A percentile compares a stretch with the other conserved stretches of the same genome.
Evolutionary conservation across 2,329 filamentous ascomycete genomes (phyloP).

Genomic region (Leptographium radiaticola): DNA sequence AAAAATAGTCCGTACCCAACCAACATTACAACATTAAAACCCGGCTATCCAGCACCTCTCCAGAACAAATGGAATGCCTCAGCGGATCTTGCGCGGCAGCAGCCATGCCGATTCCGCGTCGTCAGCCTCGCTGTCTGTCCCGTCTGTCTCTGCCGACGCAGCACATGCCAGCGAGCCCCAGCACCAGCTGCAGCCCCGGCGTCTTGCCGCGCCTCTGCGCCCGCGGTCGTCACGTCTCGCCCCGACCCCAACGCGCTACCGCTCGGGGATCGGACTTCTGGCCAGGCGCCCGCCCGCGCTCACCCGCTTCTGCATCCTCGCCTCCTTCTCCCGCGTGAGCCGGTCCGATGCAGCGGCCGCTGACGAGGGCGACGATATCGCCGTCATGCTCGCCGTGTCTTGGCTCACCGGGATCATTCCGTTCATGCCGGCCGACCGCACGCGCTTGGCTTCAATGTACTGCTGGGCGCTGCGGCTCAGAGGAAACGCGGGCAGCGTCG

Average conservation of each 20-base stretch:
- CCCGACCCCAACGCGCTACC: slow-evolving; percentile 26
- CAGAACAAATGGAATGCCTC: background rate
- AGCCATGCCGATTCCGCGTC: background rate
- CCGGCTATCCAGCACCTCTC: background rate
- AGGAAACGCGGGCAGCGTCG: slow-evolving; percentile 64
- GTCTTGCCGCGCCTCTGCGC: background rate
- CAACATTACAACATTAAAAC: slow-evolving; percentile 3
- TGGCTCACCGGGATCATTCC: background rate
- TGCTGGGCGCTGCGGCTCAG: slow-evolving; percentile 67
- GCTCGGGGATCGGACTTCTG: slow-evolving; percentile 49
- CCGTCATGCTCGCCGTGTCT: slow-evolving; percentile 12
- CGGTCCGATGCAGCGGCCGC: slow-evolving; percentile 27
- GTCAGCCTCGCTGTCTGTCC: background rate
- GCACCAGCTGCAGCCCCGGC: background rate
- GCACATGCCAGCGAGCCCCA: background rate
- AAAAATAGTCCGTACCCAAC: slow-evolving; percentile 1
- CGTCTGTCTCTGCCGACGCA: background rate
- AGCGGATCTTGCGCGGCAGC: background rate
- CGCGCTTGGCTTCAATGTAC: slow-evolving; percentile 70
- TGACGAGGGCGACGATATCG: slow-evolving; percentile 33
- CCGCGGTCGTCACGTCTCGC: background rate
- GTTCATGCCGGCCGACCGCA: slow-evolving; percentile 19
- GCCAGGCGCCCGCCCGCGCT: slow-evolving; percentile 64
- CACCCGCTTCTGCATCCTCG: slow-evolving; percentile 62
- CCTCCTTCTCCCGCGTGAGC: slow-evolving; percentile 50